These are phyloP conservation scores for Saccharomycopsis crataegensis DNA, from an alignment of 1,139 yeast genomes.

Conservation along the genomic window DNA sequence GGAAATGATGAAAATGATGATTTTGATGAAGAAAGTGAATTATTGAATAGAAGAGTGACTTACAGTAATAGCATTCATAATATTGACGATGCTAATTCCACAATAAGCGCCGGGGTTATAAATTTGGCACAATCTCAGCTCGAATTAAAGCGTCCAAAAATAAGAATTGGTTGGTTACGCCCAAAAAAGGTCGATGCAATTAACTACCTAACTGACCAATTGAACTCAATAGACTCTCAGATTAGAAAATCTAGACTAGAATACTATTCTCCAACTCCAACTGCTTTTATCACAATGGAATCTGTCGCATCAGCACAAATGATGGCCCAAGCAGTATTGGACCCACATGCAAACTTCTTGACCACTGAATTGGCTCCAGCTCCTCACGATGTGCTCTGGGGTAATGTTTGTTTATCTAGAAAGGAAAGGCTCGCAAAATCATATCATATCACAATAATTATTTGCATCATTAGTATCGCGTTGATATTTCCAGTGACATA, in stretches of 20 bases:
- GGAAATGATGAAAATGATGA: constrained; percentile 4
- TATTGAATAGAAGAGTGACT: constrained; percentile 8
- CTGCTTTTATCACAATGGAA: constrained; percentile 79
- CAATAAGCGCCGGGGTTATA: constrained; percentile 22
- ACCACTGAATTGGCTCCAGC: constrained; percentile 80
- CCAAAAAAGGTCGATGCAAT: constrained; percentile 62
- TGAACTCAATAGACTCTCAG: constrained; percentile 54
- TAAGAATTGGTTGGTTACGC: constrained; percentile 41
- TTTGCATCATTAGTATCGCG: constrained; percentile 56
- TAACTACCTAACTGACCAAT: constrained; percentile 49
- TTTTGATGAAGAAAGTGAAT: constrained; percentile 7
- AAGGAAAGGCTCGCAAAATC: constrained; percentile 49
- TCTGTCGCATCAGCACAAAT: constrained; percentile 82
- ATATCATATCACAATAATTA: constrained; percentile 54
- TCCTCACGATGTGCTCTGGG: constrained; percentile 82
- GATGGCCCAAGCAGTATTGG: constrained; percentile 83
- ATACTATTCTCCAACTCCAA: constrained; percentile 47
- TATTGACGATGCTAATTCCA: constrained; percentile 19
- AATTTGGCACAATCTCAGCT: constrained; percentile 25
- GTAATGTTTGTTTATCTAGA: constrained; percentile 56
- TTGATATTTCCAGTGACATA: constrained; percentile 70
- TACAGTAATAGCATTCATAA: constrained; percentile 12
- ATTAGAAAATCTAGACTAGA: constrained; percentile 48
- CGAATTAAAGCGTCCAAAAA: constrained; percentile 41
- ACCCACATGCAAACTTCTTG: constrained; percentile 67